Conservation (phyloP, 257 asterid genomes). For the Eustoma russellianum region DNA sequence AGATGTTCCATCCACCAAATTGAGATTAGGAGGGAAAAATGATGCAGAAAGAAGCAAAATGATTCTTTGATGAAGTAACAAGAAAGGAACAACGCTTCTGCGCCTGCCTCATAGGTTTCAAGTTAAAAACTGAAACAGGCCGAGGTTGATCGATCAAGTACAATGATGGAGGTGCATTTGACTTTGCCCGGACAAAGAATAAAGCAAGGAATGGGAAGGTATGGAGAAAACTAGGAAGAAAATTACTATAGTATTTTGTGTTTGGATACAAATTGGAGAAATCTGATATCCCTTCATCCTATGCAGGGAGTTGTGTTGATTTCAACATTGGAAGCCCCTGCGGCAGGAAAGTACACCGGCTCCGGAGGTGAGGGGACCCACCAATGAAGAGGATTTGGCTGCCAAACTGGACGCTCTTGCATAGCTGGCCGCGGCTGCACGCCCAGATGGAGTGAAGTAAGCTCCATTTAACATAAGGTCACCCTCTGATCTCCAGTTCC, state of each 20-base stretch:
- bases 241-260: constrained; percentile 3
- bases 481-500: constrained; percentile 97
- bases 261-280: constrained; percentile 4
- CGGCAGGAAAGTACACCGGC: constrained; percentile 70
- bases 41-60: constrained; percentile 5
- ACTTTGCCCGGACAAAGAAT: constrained; percentile 3
- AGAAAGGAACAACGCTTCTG: constrained; percentile 32
- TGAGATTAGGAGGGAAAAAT: constrained; percentile 8
- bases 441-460: constrained; percentile 63
- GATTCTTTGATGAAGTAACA: constrained; percentile 10
- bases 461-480: constrained; percentile 94
- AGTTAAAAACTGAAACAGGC: constrained; percentile 31
- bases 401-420: constrained; percentile 82
- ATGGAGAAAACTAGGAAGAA: constrained; percentile 12
- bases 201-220: constrained; percentile 6
- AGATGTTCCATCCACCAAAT: too few relatives aligned
- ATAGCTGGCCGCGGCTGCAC: constrained; percentile 57
- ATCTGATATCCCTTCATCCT: background rate
- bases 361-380: constrained; percentile 51
- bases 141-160: constrained; percentile 29
- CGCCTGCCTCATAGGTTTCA: constrained; percentile 16
- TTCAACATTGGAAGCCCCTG: constrained; percentile 43
- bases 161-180: background rate
- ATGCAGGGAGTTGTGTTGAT: background rate
- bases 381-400: constrained; percentile 70